phyloP scores from a whole-genome alignment of 208 protist species.

The Acanthamoeba lenticulata region DNA sequence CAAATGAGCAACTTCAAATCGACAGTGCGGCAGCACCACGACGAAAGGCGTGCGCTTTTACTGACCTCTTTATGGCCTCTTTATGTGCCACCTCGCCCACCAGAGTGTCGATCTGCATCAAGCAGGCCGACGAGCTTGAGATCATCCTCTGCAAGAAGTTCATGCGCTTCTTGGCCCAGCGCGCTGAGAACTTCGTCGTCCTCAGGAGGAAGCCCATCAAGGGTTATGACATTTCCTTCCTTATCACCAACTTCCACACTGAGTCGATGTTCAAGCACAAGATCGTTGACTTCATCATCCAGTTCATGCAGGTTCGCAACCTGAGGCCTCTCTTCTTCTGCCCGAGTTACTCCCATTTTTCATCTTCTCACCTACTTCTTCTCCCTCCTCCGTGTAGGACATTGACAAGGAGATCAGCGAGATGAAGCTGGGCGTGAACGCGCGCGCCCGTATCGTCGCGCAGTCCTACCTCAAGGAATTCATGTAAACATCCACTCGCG shows the following conservation, averaged over 20 bases:
- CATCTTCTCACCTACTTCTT: not conserved
- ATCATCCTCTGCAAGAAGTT: conserved; percentile 94
- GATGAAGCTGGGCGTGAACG: conserved; percentile 94
- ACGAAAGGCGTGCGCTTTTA: too few relatives aligned
- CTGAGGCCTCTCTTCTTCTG: not conserved
- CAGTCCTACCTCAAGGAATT: conserved; percentile 87
- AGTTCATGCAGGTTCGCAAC: conserved; percentile 76
- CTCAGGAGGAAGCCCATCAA: conserved; percentile 93
- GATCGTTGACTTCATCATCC: conserved; percentile 96
- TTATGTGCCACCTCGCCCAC: not conserved
- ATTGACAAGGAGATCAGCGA: conserved; percentile 96
- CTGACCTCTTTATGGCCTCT: not conserved
- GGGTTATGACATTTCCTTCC: conserved; percentile 96
- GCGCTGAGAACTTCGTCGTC: conserved; percentile 95
- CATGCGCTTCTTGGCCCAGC: conserved; percentile 93
- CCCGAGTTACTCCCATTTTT: too few relatives aligned
- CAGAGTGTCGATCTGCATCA: conserved; percentile 73
- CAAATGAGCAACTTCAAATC: too few relatives aligned
- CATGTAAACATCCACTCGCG: conserved; percentile 9
- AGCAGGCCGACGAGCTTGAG: conserved; percentile 95
- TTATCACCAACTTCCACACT: conserved; percentile 97
- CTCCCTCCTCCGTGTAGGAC: conserved; percentile 81
- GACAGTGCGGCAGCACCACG: too few relatives aligned
- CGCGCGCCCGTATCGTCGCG: conserved; percentile 88
- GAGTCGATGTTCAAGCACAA: conserved; percentile 94